Conservation (phyloP, 2,329 filamentous ascomycete genomes). For the Purpureocillium takamizusanense region DNA sequence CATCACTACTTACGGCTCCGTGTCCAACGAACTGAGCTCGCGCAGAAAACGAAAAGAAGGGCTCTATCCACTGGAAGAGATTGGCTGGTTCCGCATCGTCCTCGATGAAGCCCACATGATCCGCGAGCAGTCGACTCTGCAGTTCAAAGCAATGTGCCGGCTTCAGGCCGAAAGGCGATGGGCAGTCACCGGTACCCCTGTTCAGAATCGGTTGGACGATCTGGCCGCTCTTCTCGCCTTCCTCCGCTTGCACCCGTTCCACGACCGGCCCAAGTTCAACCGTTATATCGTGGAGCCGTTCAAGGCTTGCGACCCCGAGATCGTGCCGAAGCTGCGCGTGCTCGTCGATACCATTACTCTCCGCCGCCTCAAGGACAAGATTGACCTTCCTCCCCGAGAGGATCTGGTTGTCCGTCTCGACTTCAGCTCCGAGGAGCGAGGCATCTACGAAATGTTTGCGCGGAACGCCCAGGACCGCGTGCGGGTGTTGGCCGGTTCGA, state of each 20-base stretch:
- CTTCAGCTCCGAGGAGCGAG: conserved; percentile 66
- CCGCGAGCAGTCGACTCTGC: conserved; percentile 70
- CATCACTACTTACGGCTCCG: conserved; percentile 86
- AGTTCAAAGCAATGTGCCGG: conserved; percentile 76
- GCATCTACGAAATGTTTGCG: conserved; percentile 77
- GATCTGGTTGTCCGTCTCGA: conserved; percentile 67
- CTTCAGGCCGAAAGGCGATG: conserved; percentile 76
- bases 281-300: conserved; percentile 78
- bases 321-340: conserved; percentile 75
- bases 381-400: conserved; percentile 65
- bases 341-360: conserved; percentile 93
- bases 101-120: conserved; percentile 95
- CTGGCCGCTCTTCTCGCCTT: conserved; percentile 81
- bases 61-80: conserved; percentile 58
- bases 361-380: conserved; percentile 83
- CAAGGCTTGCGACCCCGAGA: conserved; percentile 75
- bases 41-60: conserved; percentile 53
- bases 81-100: conserved; percentile 90
- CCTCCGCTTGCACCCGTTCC: conserved; percentile 74
- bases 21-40: conserved; percentile 66
- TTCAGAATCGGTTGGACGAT: conserved; percentile 90
- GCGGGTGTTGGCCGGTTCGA: conserved; percentile 55
- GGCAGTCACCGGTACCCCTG: conserved; percentile 95
- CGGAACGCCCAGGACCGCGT: conserved; percentile 74
- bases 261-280: conserved; percentile 66